phyloP scores from a whole-genome alignment of 163 green algal species.

The Volvox carteri region DNA sequence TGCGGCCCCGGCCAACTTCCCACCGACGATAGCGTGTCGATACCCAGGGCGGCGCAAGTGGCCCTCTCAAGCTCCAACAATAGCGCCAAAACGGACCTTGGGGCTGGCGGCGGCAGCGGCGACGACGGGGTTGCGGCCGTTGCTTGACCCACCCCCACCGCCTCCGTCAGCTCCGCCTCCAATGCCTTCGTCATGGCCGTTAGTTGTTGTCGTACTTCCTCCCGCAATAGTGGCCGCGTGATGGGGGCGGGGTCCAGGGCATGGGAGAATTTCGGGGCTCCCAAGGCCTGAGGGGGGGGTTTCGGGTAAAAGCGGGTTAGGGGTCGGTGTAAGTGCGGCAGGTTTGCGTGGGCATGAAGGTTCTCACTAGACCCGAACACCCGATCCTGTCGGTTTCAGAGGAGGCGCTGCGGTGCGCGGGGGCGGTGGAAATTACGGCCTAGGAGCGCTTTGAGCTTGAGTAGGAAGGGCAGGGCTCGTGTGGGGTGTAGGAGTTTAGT shows the following conservation, averaged over 20 bases:
- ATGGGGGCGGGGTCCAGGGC: not conserved
- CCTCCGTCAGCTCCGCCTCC: not conserved
- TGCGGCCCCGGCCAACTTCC: not conserved
- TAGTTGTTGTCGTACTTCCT: not conserved
- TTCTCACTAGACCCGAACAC: too few relatives aligned
- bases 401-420: too few relatives aligned
- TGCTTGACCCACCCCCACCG: not conserved
- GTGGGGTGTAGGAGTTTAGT: too few relatives aligned
- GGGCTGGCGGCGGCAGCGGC: not conserved
- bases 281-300: not conserved
- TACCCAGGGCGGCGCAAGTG: not conserved
- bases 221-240: not conserved
- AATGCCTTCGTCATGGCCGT: not conserved
- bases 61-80: constrained; percentile 4
- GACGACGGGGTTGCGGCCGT: not conserved
- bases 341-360: too few relatives aligned
- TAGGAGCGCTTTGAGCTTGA: too few relatives aligned
- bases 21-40: constrained; percentile 1
- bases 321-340: too few relatives aligned
- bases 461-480: too few relatives aligned
- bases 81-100: not conserved
- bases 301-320: too few relatives aligned
- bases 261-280: not conserved
- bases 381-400: too few relatives aligned
- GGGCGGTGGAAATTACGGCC: too few relatives aligned